Percentiles rank a stretch among this genome's conserved stretches.
Evolutionary conservation across 129 eudicot species (phyloP).

Genomic region (Flaveria sonorensis): DNA sequence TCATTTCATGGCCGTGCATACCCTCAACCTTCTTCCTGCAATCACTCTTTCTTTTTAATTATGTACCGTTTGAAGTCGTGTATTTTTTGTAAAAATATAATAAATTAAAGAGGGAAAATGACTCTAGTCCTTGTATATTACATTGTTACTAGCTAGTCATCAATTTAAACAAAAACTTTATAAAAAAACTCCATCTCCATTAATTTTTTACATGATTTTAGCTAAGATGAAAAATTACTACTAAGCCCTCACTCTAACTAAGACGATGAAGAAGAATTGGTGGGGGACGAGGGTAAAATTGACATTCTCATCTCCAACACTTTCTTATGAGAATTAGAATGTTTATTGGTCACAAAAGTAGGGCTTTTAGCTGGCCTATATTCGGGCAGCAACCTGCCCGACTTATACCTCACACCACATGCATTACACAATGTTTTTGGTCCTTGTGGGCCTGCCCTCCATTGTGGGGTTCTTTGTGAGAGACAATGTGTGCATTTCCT

Average conservation of each 20-base stretch:
- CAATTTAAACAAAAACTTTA: not conserved
- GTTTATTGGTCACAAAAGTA: conserved; percentile 56
- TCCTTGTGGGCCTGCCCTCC: conserved; percentile 64
- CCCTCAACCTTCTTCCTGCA: too few species aligned
- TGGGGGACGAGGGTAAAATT: conserved; percentile 32
- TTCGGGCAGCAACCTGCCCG: conserved; percentile 72
- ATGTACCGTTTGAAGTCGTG: too few species aligned
- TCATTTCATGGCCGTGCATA: too few species aligned
- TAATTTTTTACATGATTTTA: conserved; percentile 21
- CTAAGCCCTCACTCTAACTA: conserved; percentile 21
- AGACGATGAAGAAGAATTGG: conserved; percentile 18
- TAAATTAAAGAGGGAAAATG: conserved; percentile 2
- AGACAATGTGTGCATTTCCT: conserved; percentile 66
- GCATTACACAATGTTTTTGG: conserved; percentile 79
- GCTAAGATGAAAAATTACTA: conserved; percentile 28
- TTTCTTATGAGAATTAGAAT: conserved; percentile 67
- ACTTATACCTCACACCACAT: conserved; percentile 76
- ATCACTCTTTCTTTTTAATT: too few species aligned
- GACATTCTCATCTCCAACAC: conserved; percentile 58
- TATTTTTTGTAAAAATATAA: not conserved
- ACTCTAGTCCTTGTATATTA: not conserved
- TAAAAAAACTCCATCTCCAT: conserved; percentile 22
- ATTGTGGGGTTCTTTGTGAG: conserved; percentile 58
- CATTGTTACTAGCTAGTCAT: not conserved
- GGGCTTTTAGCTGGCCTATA: conserved; percentile 75